Base-by-base conservation (phyloP, 495 filamentous ascomycete species). In the Tuber umbilicatum region DNA sequence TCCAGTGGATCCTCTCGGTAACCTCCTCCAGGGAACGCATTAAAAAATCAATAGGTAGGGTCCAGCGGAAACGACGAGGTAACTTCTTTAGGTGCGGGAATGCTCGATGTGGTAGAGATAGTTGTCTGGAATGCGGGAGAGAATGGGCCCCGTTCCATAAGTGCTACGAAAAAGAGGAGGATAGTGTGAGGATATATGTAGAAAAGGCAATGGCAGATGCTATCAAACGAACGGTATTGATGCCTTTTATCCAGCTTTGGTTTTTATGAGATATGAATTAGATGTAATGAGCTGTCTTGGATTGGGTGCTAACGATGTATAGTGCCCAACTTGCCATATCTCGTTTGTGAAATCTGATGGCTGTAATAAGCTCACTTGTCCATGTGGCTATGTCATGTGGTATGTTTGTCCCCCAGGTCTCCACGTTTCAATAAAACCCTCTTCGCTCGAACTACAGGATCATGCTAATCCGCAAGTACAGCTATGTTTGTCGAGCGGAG, bases 361-460 rank as follows among this genome's bases (percentile, higher is more conserved):
- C 75, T 99, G 95, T 86, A 99, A 99, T 85, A 97, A 97, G 83
- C 84, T 99, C 23, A 94, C 92, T n/a, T 99, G 95, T 82, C 87
- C 92, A n/a, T 99, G 95, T 83, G 94, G 95, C 0, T 99, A 97
- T 84, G 90, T 91, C 75, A 99, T 99, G 95, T 99, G 95, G 85
- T 97, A 97, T 76, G 87, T 97, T 60, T 97, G 92, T 81, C 91
- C 39, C 31, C 19, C 16, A 7, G 0, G 35, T 50, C 4, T 39
- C 23, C 23, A 40, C 38, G 23, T 27, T 67, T 5, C 37, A 69
- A 64, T 27, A 70, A 68, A 76, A 64, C 23, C 9, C 55, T 27
- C 35, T 39, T 41, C 35, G 12, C 42, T 23, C 27, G 69, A 47
- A 16, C 39, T 6, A 9, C 16, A 23, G 16, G 23, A 70, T 70